A percentile compares a stretch with the other conserved stretches of the same genome.
Conservation (phyloP, 495 filamentous ascomycete genomes). For the Hamigera avellanea region DNA sequence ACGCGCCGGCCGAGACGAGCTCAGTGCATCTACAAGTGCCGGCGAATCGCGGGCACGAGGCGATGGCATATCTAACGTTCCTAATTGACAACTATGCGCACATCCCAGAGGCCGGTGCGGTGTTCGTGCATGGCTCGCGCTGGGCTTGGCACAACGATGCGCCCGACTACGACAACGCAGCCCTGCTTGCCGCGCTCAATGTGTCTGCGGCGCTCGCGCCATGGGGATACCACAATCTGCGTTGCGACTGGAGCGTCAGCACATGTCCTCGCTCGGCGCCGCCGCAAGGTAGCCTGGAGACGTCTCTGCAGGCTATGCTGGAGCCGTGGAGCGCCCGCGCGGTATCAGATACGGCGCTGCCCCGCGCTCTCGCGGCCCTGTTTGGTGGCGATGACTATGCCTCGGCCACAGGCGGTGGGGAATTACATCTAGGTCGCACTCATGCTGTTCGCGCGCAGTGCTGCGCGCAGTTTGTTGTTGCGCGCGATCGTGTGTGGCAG, state of each 20-base stretch:
- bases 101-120: slow-evolving; percentile 35
- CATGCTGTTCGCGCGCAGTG: slow-evolving; percentile 30
- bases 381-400: slow-evolving; percentile 19
- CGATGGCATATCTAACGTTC: slow-evolving; percentile 55
- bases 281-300: slow-evolving; percentile 29
- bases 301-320: slow-evolving; percentile 19
- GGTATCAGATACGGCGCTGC: slow-evolving; percentile 24
- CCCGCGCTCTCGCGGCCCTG: slow-evolving; percentile 17
- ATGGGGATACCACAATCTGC: slow-evolving; percentile 32
- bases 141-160: slow-evolving; percentile 36
- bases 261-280: slow-evolving; percentile 20
- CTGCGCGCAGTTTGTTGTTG: slow-evolving; percentile 35
- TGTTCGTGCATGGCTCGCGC: slow-evolving; percentile 33
- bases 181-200: slow-evolving; percentile 23
- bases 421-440: slow-evolving; percentile 13
- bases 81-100: slow-evolving; percentile 54
- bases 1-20: slow-evolving; percentile 31
- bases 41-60: slow-evolving; percentile 56
- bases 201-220: slow-evolving; percentile 17
- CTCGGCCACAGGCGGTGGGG: neutral
- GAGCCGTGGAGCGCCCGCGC: slow-evolving; percentile 29
- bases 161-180: slow-evolving; percentile 28
- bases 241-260: slow-evolving; percentile 34
- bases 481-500: slow-evolving; percentile 20
- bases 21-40: slow-evolving; percentile 39